phyloP scores from a whole-genome alignment of 208 protist genomes.

The Trypanosoma cruzi region DNA sequence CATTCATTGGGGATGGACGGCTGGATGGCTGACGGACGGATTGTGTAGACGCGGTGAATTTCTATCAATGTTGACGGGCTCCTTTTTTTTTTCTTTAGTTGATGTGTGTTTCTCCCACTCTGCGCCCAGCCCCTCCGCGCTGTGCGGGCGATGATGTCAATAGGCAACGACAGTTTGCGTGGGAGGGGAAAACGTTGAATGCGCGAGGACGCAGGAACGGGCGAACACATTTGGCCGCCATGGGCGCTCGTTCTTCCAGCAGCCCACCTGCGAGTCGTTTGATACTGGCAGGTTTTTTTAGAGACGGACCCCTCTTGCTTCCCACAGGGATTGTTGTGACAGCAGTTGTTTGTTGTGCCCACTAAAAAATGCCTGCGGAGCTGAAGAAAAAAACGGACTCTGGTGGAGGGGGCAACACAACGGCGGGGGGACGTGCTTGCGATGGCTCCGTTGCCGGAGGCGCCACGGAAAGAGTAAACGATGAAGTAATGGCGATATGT shows the following conservation, averaged over 20 bases:
- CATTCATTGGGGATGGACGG: no score
- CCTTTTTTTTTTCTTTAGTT: no score
- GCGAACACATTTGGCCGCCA: neutral
- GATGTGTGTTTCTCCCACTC: neutral
- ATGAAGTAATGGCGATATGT: neutral
- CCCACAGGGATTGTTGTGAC: neutral
- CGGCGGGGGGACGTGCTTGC: neutral
- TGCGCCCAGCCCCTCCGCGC: neutral
- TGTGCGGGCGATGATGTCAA: no score
- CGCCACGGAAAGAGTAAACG: neutral
- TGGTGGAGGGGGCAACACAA: neutral
- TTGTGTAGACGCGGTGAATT: no score
- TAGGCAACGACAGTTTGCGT: no score
- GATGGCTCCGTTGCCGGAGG: neutral
- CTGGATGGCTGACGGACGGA: no score
- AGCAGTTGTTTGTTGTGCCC: conserved; percentile 11
- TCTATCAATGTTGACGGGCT: no score
- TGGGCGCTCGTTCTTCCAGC: neutral
- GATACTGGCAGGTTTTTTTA: conserved; percentile 21
- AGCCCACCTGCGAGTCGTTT: neutral
- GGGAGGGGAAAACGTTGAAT: no score
- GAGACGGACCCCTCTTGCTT: neutral
- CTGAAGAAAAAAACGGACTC: neutral
- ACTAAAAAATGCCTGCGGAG: conserved; percentile 7
- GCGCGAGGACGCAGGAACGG: no score